Evolutionary conservation across 2,329 filamentous ascomycete genomes (phyloP), one percentile per base, ranked within the genome.

Genomic region (Clonostachys rosea): DNA sequence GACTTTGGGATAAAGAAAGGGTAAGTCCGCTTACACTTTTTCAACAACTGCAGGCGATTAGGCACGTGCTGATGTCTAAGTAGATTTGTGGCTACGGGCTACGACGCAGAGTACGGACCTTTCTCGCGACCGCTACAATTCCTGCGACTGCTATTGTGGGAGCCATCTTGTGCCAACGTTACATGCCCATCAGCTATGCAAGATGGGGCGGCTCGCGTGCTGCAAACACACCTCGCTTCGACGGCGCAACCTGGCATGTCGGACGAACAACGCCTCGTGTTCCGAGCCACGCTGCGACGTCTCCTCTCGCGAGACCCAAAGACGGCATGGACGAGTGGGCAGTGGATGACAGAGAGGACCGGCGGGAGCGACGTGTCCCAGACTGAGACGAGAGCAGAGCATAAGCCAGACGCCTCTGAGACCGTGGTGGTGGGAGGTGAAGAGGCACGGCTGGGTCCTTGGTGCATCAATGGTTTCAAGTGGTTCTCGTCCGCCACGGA

Each of bases 271-370:
- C 64, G 65, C 8, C 53, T 54, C 16, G 74, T 82, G 1, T 72
- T 83, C 43, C 66, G 74, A 36, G 70, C 77, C 39, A 78, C 77
- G 5, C 81, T 74, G 52, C 57, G 64, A 6, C 74, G 75, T 12
- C 65, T 87, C 5, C 78, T 68, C 2, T 79, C 75, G 5, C 68
- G 76, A 5, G 71, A 84, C 20, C 57, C 64, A 0, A 40, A 33
- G 5, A 53, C 63, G 16, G 78, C 79, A 1, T 89, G 85, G 86
- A 89, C 84, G 1, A 86, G 79, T 39, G 85, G 85, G 0, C 86
- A 89, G 59, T 89, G 86, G 86, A 89, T 89, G 86, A 89, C 86
- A 0, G 85, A 89, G 55, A 73, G 85, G 3, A 73, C 75, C 0
- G 85, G 85, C 2, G 86, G 85, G 0, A 86, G 82, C 52, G 86